Evolutionary conservation across 2,329 filamentous ascomycete genomes (phyloP).

Genomic region (Ascochyta pisi): DNA sequence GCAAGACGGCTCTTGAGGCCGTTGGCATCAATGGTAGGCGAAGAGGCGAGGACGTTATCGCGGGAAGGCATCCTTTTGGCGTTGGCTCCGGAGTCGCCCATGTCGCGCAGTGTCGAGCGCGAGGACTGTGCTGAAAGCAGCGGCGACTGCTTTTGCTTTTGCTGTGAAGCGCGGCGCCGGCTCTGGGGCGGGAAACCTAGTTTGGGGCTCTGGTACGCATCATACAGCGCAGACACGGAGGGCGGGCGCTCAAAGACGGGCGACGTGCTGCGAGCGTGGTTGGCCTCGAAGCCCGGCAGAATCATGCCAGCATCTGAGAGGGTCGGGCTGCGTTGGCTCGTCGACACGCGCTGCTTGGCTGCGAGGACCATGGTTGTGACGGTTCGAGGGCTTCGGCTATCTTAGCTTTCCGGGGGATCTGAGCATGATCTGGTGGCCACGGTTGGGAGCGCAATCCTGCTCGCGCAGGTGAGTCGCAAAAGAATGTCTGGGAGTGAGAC

Average conservation of each 20-base stretch:
- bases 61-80: slow-evolving; percentile 19
- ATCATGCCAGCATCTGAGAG: slow-evolving; percentile 96
- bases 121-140: slow-evolving; percentile 44
- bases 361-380: slow-evolving; percentile 32
- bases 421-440: slow-evolving; percentile 25
- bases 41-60: slow-evolving; percentile 42
- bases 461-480: slow-evolving; percentile 7
- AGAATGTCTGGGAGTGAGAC: slow-evolving; percentile 15
- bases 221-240: slow-evolving; percentile 46
- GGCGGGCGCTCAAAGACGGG: slow-evolving; percentile 58
- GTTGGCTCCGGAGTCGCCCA: slow-evolving; percentile 30
- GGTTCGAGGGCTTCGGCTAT: slow-evolving; percentile 25
- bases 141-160: slow-evolving; percentile 38
- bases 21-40: slow-evolving; percentile 40
- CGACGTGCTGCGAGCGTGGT: slow-evolving; percentile 55
- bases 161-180: slow-evolving; percentile 40
- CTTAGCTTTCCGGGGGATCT: slow-evolving; percentile 27
- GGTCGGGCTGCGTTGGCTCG: slow-evolving; percentile 62
- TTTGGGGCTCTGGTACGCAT: slow-evolving; percentile 33
- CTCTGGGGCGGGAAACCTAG: slow-evolving; percentile 38
- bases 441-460: slow-evolving; percentile 7
- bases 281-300: slow-evolving; percentile 65
- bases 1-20: slow-evolving; percentile 22
- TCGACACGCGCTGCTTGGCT: slow-evolving; percentile 26
- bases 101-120: slow-evolving; percentile 45